These are phyloP conservation scores for Pythium rhizo-oryzae DNA, from an alignment of 352 stramenopile genomes.

Conservation along the genomic window DNA sequence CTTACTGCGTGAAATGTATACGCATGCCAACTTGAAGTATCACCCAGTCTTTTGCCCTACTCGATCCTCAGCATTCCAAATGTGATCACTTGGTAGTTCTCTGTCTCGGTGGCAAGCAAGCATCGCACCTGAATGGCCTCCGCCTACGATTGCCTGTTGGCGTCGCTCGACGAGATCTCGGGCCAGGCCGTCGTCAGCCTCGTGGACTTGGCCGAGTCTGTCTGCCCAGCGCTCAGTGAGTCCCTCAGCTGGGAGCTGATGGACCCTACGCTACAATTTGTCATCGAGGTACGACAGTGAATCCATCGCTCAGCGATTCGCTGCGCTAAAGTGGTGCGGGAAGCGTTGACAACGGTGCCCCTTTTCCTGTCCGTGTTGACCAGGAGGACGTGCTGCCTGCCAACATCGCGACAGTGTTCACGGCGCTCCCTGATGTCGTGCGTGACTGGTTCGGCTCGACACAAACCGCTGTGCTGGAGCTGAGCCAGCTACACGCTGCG, in stretches of 20 bases:
- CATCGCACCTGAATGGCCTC: background rate
- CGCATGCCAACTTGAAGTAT: background rate
- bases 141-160: background rate
- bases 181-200: constrained; percentile 9
- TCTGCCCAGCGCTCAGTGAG: constrained; percentile 12
- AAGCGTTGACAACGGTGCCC: too few relatives aligned
- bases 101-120: background rate
- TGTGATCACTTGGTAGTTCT: background rate
- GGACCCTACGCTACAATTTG: background rate
- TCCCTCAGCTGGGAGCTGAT: constrained; percentile 14
- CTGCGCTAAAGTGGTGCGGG: background rate
- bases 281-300: constrained; percentile 11
- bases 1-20: background rate
- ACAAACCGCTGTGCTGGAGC: background rate
- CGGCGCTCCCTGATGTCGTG: background rate
- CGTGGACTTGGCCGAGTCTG: constrained; percentile 16
- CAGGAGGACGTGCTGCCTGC: constrained; percentile 14
- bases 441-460: background rate
- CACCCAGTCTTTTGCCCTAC: too few relatives aligned
- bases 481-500: constrained; percentile 4
- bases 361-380: too few relatives aligned
- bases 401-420: constrained; percentile 13
- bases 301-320: too few relatives aligned
- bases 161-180: constrained; percentile 1
- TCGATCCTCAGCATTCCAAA: background rate